Evolutionary conservation across 495 filamentous ascomycete species (phyloP), one percentile per base, ranked within the genome.

Genomic region (Chaetomium fimeti): DNA sequence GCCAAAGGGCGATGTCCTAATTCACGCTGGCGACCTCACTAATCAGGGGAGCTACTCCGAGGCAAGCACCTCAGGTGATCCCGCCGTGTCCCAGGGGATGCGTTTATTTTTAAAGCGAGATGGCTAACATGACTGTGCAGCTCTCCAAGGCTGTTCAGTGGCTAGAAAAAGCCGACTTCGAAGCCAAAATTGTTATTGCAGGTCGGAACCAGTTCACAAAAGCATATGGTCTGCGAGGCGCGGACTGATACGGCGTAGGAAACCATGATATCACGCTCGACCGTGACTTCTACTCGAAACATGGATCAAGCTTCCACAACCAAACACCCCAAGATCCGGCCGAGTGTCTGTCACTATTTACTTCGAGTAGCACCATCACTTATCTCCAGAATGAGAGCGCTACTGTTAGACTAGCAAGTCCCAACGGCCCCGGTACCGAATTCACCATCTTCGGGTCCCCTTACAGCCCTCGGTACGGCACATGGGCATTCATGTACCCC

Each of bases 1-100:
- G 3, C 94, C 93, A 7, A 81, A 85, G 28, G 93, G 93, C 16
- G 93, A 98, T 68, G 84, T 98, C 4, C 79, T 98, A 20, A 89
- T 98, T 47, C 94, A 97, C 69, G 91, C 92, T 9, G 93, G 93
- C 9, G 93, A 98, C 73, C 80, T 97, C 43, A 88, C 88, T 48
- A 94, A 94, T 65, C 84, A 86, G 68, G 93, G 93, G 47, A 91
- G 86, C 51, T 83, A 71, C 61, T 76, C 76, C 6, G 76, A 78
- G 69, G 75, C 75, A 68, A 3, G 36, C 27, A 32, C 18, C 45
- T 15, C 9, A 4, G 16, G 52, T 28, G 28, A 36, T 36, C 8
- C 7, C 12, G 24, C 12, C 27, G 24, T 25, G 13, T 24, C 24
- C 7, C 24, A 7, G 22, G 25, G 16, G 3, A 22, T 20, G 0